phyloP scores from a whole-genome alignment of 768 basidiomycete genomes.

The Phlebiopsis flavidoalba region DNA sequence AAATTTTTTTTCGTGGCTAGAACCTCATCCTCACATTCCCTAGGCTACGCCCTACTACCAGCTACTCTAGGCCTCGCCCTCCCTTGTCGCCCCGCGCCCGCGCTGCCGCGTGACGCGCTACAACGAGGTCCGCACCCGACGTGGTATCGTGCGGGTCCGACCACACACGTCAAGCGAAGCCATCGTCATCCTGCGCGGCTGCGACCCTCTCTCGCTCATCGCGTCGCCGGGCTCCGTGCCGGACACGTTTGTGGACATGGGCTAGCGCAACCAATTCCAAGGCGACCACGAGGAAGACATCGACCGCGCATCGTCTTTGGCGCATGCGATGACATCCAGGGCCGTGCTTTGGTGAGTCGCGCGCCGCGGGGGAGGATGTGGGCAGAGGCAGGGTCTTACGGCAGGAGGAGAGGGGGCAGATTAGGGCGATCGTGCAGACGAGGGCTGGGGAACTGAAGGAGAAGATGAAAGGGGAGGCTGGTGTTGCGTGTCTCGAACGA shows the following conservation, averaged over 20 bases:
- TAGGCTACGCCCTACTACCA: slow-evolving; percentile 39
- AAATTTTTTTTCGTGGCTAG: no score
- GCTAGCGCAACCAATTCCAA: slow-evolving; percentile 29
- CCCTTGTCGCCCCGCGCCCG: slow-evolving; percentile 31
- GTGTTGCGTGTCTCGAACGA: neutral
- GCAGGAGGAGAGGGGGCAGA: slow-evolving; percentile 17
- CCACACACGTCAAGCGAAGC: slow-evolving; percentile 26
- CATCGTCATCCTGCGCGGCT: slow-evolving; percentile 30
- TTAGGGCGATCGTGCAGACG: slow-evolving; percentile 16
- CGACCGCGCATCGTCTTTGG: slow-evolving; percentile 27
- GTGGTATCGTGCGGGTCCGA: slow-evolving; percentile 17
- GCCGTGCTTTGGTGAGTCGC: slow-evolving; percentile 25
- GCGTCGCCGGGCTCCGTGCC: slow-evolving; percentile 36
- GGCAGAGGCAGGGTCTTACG: slow-evolving; percentile 26
- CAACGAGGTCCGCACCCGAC: slow-evolving; percentile 19
- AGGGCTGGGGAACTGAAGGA: slow-evolving; percentile 18
- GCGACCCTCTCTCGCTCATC: slow-evolving; percentile 30
- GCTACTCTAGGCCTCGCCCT: slow-evolving; percentile 35
- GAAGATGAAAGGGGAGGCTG: neutral
- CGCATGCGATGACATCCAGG: slow-evolving; percentile 33
- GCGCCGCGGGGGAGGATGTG: slow-evolving; percentile 21
- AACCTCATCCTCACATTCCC: neutral
- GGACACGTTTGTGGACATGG: slow-evolving; percentile 37
- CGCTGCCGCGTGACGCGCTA: slow-evolving; percentile 20
- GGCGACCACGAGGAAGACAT: slow-evolving; percentile 36